Conservation (phyloP, 768 basidiomycete species). For the Pulveroboletus sp. region DNA sequence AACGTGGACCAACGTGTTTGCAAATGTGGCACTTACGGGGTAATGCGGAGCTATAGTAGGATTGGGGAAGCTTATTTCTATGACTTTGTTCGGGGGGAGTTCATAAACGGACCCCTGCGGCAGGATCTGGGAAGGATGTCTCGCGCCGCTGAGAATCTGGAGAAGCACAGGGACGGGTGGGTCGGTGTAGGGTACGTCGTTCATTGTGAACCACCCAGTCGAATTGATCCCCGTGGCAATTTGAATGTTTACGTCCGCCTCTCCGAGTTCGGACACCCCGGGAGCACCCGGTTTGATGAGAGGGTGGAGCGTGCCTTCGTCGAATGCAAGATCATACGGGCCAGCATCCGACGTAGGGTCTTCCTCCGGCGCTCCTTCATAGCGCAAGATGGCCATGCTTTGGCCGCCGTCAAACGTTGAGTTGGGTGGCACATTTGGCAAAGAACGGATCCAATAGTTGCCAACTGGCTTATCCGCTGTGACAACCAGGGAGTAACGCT, state of each 20-base stretch:
- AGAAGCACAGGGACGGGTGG: slow-evolving; percentile 53
- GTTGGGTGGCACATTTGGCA: slow-evolving; percentile 27
- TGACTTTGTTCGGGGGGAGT: slow-evolving; percentile 42
- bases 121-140: slow-evolving; percentile 43
- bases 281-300: slow-evolving; percentile 35
- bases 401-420: slow-evolving; percentile 34
- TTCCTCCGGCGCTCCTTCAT: slow-evolving; percentile 38
- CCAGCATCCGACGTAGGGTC: slow-evolving; percentile 41
- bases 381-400: slow-evolving; percentile 53
- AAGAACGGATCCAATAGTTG: slow-evolving; percentile 58
- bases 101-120: slow-evolving; percentile 47
- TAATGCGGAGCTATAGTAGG: slow-evolving; percentile 19
- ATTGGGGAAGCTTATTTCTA: slow-evolving; percentile 47
- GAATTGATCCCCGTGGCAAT: slow-evolving; percentile 8
- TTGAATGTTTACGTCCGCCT: slow-evolving; percentile 39
- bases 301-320: slow-evolving; percentile 40
- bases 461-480: slow-evolving; percentile 42
- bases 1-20: not conserved
- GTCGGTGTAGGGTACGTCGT: slow-evolving; percentile 31
- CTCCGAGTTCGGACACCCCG: slow-evolving; percentile 35
- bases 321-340: slow-evolving; percentile 28
- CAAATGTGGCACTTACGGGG: slow-evolving; percentile 18
- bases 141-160: slow-evolving; percentile 56
- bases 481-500: slow-evolving; percentile 46
- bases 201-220: slow-evolving; percentile 17